Evolutionary conservation across 2,329 filamentous ascomycete genomes (phyloP), one percentile per base, ranked within the genome.

Genomic region (Fusarium domesticum): DNA sequence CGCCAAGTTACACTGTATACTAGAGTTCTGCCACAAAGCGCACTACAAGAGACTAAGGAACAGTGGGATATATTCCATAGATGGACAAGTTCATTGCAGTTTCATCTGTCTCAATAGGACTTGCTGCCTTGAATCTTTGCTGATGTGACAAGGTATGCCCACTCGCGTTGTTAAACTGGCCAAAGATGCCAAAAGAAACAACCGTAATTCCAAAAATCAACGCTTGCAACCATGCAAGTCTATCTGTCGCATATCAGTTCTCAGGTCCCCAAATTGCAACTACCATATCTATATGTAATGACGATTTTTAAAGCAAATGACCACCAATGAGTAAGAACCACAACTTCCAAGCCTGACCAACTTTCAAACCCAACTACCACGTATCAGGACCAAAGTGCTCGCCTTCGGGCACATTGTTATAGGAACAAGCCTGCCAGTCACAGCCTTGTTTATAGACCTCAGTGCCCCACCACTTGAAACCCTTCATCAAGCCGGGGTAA

Each of bases 381-480:
- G 56, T 68, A 43, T 77, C 74, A 2, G 83, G 83, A 1, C 85
- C 85, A 65, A 90, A 90, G 46, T 71, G 77, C 18, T 76, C 74
- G 0, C 85, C 85, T 12, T 81, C 76, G 0, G 74, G 70, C 5
- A 93, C 76, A 1, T 67, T 75, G 43, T 74, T 80, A 61, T 85
- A 92, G 1, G 87, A 69, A 64, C 88, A 93, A 34, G 87, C 88
- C 63, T 83, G 75, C 87, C 88, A 93, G 70, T 93, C 88, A 64
- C 88, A 93, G 16, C 89, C 88, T 65, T 83, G 76, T 66, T 89
- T 91, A 64, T 89, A 90, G 5, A 92, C 77, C 61, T 93, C 87
- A 0, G 89, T 95, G 0, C 89, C 89, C 89, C 89, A 95, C 89
- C 89, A 95, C 44, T 74, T 81, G 61, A 93, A 90, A 19, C 76